Conservation (phyloP, 2,329 filamentous ascomycete species). For the Colletotrichum camelliae region DNA sequence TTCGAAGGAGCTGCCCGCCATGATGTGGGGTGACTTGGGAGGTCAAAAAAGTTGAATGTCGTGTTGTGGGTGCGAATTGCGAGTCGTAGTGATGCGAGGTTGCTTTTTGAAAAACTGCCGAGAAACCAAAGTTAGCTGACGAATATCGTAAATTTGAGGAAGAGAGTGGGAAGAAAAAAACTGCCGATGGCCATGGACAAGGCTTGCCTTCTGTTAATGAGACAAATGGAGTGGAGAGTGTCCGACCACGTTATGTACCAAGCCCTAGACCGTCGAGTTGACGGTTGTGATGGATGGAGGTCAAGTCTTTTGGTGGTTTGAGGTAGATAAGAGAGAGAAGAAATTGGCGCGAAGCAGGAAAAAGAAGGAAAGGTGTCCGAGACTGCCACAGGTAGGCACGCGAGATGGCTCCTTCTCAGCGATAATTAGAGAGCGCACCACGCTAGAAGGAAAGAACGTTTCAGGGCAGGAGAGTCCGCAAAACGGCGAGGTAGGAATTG, state of each 20-base stretch:
- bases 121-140: neutral
- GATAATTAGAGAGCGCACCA: neutral
- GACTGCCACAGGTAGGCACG: neutral
- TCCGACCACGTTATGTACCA: neutral
- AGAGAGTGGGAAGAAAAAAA: neutral
- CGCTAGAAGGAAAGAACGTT: neutral
- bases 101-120: neutral
- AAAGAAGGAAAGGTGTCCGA: neutral
- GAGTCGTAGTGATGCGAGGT: neutral
- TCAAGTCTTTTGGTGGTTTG: neutral
- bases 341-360: neutral
- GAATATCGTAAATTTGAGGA: neutral
- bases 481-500: neutral
- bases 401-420: neutral
- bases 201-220: neutral
- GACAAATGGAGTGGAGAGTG: neutral
- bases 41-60: accelerated
- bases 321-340: neutral
- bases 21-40: neutral
- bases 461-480: neutral
- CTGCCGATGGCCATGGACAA: neutral
- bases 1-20: neutral
- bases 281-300: neutral
- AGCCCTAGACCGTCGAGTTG: neutral
- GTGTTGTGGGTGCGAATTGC: neutral